Evolutionary conservation across 345 rosid species (phyloP), one percentile per base, ranked within the genome.

Genomic region (Syzygium jambos): DNA sequence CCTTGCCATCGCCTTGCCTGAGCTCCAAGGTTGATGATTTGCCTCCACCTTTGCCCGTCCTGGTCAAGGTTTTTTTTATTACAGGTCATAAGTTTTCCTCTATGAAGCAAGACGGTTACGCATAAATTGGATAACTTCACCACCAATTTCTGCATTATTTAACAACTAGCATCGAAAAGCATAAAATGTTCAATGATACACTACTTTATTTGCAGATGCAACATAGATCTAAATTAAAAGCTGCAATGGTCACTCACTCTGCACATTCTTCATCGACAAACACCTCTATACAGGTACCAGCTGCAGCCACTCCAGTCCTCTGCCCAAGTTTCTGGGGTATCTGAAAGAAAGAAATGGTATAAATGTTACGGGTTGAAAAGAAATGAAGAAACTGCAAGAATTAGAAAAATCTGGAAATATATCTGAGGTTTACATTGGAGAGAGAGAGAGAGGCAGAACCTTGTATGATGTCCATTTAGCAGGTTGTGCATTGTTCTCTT

Each of bases 401-500:
- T 34, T 41, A 38, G 49, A 34, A 73, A 73, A 38, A 34, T 73
- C 4, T 3, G 4, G 49, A 73, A 73, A 19, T 34, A 43, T 34
- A 73, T 19, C 49, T 9, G 14, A 73, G 27, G 21, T 34, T 29
- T 54, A 46, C 9, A 3, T 65, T 29, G 8, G 27, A 3, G 19
- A 17, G 63, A 19, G 86, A 52, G 22, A 13, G 43, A 65, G 54
- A 16, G 22, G 11, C 11, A 49, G 23, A 82, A 98, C 99, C 99
- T 96, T 96, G 90, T 91, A 91, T 7, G 95, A 88, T 89, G 92
- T 88, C 99, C 99, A 98, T 89, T 95, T 98, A 27, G 92, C 85
- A 85, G 99, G 99, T 38, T 90, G 46, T 41, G 96, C 92, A 89
- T 88, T 95, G 86, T 98, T 98, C 91, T 98, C 99, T 92, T 98